Evolutionary conservation across 2,329 filamentous ascomycete species (phyloP), one percentile per base, ranked within the genome.

Genomic region (Sarocladium brachiariae): DNA sequence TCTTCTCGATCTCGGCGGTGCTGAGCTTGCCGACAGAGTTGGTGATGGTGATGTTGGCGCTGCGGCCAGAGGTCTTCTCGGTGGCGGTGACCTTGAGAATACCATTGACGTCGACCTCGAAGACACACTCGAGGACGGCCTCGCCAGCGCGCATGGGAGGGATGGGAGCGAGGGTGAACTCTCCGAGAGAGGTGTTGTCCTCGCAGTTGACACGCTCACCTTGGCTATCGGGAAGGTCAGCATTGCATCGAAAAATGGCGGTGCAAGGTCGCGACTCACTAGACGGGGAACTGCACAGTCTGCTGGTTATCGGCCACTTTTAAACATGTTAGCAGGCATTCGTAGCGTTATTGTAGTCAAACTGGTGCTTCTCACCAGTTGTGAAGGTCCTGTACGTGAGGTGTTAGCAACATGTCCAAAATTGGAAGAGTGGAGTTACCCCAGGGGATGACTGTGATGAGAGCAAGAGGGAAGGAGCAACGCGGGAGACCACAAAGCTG

Each of bases 91-190:
- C 93, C 85, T 99, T 99, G 60, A 99, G 86, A 71, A 96, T 96
- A 86, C 93, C 93, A 80, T 99, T 99, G 81, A 96, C 93, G 63
- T 99, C 93, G 67, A 99, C 93, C 78, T 99, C 93, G 75, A 99
- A 97, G 71, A 97, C 90, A 62, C 92, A 88, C 77, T 99, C 93
- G 41, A 99, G 87, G 59, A 95, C 91, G 61, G 93, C 88, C 70
- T 99, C 93, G 70, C 93, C 43, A 65, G 93, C 92, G 65, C 85
- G 86, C 89, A 96, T 73, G 77, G 91, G 72, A 79, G 92, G 81
- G 58, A 85, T 85, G 41, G 92, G 93, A 61, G 90, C 87, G 56
- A 99, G 79, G 53, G 92, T 96, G 75, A 97, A 99, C 75, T 97
- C 93, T 70, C 93, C 93, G 52, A 97, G 82, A 23, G 88, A 95